phyloP scores from a whole-genome alignment of 2,329 filamentous ascomycete species.

The Neophaeococcomyces aloes region DNA sequence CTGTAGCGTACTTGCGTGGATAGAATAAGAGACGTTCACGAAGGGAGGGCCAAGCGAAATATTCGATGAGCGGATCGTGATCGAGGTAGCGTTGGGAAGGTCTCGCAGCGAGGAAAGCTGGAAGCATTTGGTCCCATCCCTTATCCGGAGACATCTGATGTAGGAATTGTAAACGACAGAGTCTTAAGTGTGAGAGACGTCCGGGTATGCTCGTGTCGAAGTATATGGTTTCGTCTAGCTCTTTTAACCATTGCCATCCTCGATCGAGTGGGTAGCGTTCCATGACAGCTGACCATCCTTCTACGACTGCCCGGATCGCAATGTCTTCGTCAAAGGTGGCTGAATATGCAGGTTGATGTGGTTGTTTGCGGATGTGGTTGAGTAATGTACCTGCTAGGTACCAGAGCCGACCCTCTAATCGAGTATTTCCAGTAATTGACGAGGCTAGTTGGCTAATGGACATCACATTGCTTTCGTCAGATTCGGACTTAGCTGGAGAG shows the following conservation, averaged over 20 bases:
- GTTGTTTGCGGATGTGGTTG: too few relatives aligned
- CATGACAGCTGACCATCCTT: slow-evolving; percentile 13
- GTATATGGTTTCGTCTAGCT: slow-evolving; percentile 12
- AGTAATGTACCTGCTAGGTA: slow-evolving; percentile 11
- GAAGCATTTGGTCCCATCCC: not conserved
- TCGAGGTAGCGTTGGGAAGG: slow-evolving; percentile 6
- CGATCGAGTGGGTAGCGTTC: slow-evolving; percentile 11
- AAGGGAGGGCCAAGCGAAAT: slow-evolving; percentile 27
- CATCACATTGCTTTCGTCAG: too few relatives aligned
- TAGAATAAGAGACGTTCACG: slow-evolving; percentile 15
- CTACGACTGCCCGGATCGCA: slow-evolving; percentile 11
- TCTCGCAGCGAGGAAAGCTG: slow-evolving; percentile 7
- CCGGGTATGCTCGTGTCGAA: slow-evolving; percentile 10
- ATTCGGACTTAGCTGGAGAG: too few relatives aligned
- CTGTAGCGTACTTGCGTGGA: slow-evolving; percentile 9
- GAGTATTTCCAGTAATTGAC: slow-evolving; percentile 4
- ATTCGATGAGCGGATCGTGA: slow-evolving; percentile 10
- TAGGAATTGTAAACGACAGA: slow-evolving; percentile 12
- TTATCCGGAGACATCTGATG: slow-evolving; percentile 4
- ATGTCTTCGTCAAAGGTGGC: slow-evolving; percentile 11
- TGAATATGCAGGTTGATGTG: too few relatives aligned
- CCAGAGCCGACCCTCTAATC: slow-evolving; percentile 9
- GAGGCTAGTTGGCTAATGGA: slow-evolving; percentile 1
- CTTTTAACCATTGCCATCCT: slow-evolving; percentile 11
- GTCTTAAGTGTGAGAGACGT: slow-evolving; percentile 10